phyloP scores from a whole-genome alignment of 202 grass and related monocot genomes.

The Brachypodium distachyon region DNA sequence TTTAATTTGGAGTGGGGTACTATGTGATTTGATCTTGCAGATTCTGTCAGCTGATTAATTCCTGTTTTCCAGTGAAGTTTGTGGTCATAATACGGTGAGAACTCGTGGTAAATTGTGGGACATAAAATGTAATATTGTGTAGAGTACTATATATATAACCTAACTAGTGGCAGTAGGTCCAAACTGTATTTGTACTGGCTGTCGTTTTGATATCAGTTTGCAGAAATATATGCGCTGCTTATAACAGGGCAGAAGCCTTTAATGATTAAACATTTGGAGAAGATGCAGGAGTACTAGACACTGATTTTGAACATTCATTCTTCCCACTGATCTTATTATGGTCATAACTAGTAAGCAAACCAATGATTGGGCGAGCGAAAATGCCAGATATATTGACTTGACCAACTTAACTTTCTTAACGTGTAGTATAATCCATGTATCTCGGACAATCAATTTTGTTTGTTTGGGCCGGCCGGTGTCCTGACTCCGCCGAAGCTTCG shows the following conservation, averaged over 20 bases:
- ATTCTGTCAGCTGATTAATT: neutral
- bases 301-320: conserved; percentile 18
- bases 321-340: neutral
- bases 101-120: neutral
- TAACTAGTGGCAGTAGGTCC: neutral
- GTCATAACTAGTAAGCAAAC: neutral
- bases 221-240: too few species aligned
- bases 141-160: too few species aligned
- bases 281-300: neutral
- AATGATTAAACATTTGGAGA: neutral
- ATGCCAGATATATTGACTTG: neutral
- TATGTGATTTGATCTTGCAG: neutral
- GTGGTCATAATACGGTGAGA: neutral
- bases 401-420: neutral
- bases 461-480: neutral
- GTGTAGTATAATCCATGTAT: neutral
- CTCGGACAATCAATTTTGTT: too few species aligned
- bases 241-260: too few species aligned
- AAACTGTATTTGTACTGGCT: neutral
- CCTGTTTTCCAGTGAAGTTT: neutral
- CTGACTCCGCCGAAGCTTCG: neutral
- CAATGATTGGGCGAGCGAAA: neutral
- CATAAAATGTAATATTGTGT: too few species aligned
- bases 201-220: neutral
- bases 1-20: neutral